A percentile compares a stretch with the other conserved stretches of the same genome.
phyloP scores from a whole-genome alignment of 2,329 filamentous ascomycete species.

The Colletotrichum noveboracense region DNA sequence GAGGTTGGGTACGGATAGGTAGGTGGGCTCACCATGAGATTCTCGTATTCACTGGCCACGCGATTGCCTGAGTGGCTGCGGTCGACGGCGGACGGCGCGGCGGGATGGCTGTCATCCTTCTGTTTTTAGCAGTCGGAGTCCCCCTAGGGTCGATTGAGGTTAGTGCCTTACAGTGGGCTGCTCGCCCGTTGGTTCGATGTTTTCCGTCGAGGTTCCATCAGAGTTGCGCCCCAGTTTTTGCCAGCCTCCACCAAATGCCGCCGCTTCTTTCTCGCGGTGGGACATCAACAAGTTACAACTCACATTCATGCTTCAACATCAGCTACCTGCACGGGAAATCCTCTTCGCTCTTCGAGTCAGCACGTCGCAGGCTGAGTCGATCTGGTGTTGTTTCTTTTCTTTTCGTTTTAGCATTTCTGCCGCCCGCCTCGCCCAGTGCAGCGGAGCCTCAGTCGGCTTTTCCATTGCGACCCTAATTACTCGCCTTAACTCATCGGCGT shows the following conservation, averaged over 20 bases:
- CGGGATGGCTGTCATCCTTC: background rate
- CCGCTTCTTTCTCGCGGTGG: background rate
- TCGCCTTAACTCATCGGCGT: background rate
- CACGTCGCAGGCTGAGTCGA: background rate
- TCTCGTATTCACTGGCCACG: slow-evolving; percentile 16
- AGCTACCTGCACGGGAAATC: background rate
- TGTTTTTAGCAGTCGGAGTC: slow-evolving; percentile 3
- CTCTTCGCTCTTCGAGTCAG: background rate
- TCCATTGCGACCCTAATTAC: background rate
- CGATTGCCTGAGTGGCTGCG: background rate
- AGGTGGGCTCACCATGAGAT: background rate
- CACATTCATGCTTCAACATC: background rate
- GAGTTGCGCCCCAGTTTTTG: background rate
- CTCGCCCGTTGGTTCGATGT: background rate
- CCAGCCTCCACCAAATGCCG: background rate
- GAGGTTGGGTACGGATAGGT: background rate
- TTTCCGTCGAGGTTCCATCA: background rate
- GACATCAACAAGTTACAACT: background rate
- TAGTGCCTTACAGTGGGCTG: background rate
- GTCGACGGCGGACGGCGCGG: background rate
- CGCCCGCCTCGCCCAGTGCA: background rate
- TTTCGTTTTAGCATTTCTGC: background rate
- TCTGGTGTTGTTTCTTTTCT: background rate
- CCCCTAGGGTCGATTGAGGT: background rate
- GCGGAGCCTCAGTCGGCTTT: background rate